phyloP scores from a whole-genome alignment of 2,329 filamentous ascomycete species.

The Scedosporium dehoogii region DNA sequence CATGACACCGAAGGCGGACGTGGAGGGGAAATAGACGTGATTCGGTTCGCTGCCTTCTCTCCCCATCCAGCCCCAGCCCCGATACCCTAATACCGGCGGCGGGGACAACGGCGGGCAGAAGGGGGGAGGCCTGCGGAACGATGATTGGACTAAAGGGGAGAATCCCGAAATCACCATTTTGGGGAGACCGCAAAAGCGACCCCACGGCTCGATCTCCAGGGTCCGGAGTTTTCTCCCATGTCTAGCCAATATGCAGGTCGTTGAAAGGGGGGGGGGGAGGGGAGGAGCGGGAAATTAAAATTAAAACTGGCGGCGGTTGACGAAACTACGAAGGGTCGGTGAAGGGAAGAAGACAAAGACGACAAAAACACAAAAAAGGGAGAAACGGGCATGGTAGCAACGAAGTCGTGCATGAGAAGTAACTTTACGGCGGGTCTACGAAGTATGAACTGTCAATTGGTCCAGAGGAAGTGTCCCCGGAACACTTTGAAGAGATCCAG shows the following conservation, averaged over 20 bases:
- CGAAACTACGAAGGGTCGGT: neutral
- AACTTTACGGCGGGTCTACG: neutral
- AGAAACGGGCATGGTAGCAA: neutral
- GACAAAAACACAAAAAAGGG: neutral
- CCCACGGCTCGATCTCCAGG: neutral
- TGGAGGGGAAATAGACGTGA: neutral
- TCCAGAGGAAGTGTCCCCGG: neutral
- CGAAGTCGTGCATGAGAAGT: neutral
- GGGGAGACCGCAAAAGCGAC: neutral
- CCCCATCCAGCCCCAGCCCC: neutral
- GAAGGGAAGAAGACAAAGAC: neutral
- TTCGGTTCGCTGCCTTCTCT: neutral
- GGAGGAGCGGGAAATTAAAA: neutral
- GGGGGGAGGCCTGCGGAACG: neutral
- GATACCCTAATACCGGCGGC: neutral
- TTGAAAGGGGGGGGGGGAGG: neutral
- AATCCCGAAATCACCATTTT: neutral
- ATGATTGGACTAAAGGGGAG: neutral
- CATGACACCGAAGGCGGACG: slow-evolving; percentile 3
- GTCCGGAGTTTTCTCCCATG: neutral
- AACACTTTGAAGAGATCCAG: neutral
- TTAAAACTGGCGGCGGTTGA: neutral
- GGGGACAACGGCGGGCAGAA: neutral
- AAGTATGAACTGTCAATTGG: neutral
- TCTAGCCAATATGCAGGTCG: neutral